Base-by-base conservation (phyloP, 1,284 basidiomycete species). In the Trametes pubescens region DNA sequence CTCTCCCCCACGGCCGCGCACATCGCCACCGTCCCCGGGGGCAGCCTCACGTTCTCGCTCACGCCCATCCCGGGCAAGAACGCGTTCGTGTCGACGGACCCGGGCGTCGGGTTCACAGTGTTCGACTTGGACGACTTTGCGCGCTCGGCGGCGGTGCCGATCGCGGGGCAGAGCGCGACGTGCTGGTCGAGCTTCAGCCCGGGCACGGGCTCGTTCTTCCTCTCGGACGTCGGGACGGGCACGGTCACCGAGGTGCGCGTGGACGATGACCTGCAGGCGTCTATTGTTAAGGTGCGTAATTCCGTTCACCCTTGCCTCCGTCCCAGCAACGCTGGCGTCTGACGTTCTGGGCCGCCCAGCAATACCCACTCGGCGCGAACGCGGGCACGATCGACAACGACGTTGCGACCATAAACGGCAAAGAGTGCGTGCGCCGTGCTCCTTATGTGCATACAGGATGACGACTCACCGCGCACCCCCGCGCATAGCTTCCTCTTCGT, bases 131-230 rank as follows among this genome's bases (percentile, higher is more conserved):
- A 62, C 46, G 49, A 59, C 51, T 52, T 46, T n/a, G 64, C n/a
- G 74, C 71, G 68, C 46, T 78, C 76, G 11, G 75, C 76, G 16
- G 75, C 72, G 5, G 71, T 77, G 1, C 62, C 76, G 9, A 79
- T 83, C 51, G 65, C 71, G 4, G 80, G 79, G 9, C 81, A 83
- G 71, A 65, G 55, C 11, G 82, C 81, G 21, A 81, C 77, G 8
- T 84, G 82, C 73, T 84, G 82, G 83, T 78, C 78, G 22, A 75
- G 73, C 57, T 82, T 80, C 73, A 81, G 79, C 69, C 67, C 67
- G 37, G 75, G 78, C 72, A 83, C 81, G 0, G 80, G 80, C 3
- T 82, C 79, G 71, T 83, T 81, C 74, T 84, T 81, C 72, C 69
- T 84, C 21, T 80, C 76, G 21, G 82, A 84, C 65, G 75, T 81